Evolutionary conservation across 331 rosid species (phyloP), one percentile per base, ranked within the genome.

Genomic region (Quercus phellos): DNA sequence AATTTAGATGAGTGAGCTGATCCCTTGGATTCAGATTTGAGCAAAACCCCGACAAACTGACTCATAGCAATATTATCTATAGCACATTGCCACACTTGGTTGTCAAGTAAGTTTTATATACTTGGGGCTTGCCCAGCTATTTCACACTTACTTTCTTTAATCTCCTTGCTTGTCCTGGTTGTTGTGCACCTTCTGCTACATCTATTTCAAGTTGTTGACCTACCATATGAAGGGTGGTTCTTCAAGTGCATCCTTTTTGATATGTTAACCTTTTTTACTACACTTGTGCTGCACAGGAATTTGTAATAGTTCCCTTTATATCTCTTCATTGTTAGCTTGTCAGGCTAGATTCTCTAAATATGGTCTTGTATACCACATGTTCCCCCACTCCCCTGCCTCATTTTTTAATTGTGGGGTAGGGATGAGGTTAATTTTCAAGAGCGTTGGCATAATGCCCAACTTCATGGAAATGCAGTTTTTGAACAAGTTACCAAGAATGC

Each of bases 401-500:
- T 51, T 63, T 3, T 3, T 34, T 53, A 12, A 14, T 74, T 53
- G 29, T 35, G 24, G 43, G 29, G 59, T 22, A 55, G 55, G 72
- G 72, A 69, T 38, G 56, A 68, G 18, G 4, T 17, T 46, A 50
- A 32, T 42, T 53, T 42, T 66, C 5, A 61, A 46, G 5, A 68
- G 75, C n/a, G 32, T 70, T 67, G 34, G 70, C 61, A 59, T 74
- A 51, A 10, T 74, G 67, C 56, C 34, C 74, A 32, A 78, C 77
- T 35, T 74, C 68, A 55, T 82, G 67, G 69, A 73, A 81, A n/a
- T 81, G 80, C 97, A 94, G 98, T 92, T 87, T 94, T 94, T 92
- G 99, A 92, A 83, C 97, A 90, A 88, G 99, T 90, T 78, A 94
- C 98, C 74, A 92, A 90, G 88, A 94, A 94, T 83, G 97, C 99